phyloP scores from a whole-genome alignment of 371 early-diverging fungal species.

The Globomyces sp. region DNA sequence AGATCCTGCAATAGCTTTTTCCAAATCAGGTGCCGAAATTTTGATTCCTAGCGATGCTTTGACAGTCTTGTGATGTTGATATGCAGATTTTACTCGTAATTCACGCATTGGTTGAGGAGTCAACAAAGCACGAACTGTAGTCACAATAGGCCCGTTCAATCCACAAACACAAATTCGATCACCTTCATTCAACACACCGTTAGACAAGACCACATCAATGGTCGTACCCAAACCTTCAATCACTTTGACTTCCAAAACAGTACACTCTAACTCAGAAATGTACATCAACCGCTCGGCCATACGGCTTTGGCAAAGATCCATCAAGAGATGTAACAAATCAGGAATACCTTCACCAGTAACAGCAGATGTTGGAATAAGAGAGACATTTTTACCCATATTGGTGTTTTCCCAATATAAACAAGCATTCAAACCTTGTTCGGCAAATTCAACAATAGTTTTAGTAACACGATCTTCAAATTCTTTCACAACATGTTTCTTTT shows the following conservation, averaged over 20 bases:
- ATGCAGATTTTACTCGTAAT: conserved; percentile 95
- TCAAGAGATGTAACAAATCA: conserved; percentile 92
- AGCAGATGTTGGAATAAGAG: conserved; percentile 99
- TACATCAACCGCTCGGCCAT: conserved; percentile 97
- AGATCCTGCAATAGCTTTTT: conserved; percentile 99
- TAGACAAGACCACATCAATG: conserved; percentile 98
- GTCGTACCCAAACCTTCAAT: conserved; percentile 99
- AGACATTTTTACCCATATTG: conserved; percentile 94
- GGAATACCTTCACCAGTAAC: conserved; percentile 99
- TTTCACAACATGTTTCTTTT: conserved; percentile 69
- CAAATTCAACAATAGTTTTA: conserved; percentile 84
- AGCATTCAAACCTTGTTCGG: conserved; percentile 98
- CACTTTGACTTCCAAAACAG: conserved; percentile 99
- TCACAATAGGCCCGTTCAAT: conserved; percentile 96
- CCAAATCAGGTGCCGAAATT: conserved; percentile 95
- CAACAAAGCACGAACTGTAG: conserved; percentile 91
- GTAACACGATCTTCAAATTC: conserved; percentile 92
- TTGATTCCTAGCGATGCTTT: conserved; percentile 99
- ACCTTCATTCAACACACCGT: conserved; percentile 97
- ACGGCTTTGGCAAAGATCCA: conserved; percentile 92
- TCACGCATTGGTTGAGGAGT: conserved; percentile 99
- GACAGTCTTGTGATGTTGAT: conserved; percentile 95
- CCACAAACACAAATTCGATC: conserved; percentile 98
- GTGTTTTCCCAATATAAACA: conserved; percentile 95
- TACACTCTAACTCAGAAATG: conserved; percentile 95